phyloP scores from a whole-genome alignment of 441 rosid species.

The Populus tomentosa region DNA sequence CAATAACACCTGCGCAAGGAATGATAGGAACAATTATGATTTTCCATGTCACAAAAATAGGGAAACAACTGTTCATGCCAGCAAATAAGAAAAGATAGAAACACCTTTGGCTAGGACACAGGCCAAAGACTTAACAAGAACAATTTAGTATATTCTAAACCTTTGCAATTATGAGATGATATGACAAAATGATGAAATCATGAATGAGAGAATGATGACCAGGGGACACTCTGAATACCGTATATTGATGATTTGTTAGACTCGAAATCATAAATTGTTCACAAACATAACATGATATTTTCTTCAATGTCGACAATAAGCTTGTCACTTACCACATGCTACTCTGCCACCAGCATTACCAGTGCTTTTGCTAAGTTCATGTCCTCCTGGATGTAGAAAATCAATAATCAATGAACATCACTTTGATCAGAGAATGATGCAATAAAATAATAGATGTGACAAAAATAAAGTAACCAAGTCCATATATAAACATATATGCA shows the following conservation, averaged over 20 bases:
- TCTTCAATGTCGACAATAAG: neutral
- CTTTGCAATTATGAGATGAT: neutral
- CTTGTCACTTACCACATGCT: conserved; percentile 61
- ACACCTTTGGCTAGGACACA: too few species aligned
- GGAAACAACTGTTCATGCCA: neutral
- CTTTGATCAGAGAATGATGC: neutral
- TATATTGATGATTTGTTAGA: too few species aligned
- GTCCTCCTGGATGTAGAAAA: conserved; percentile 58
- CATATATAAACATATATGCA: neutral
- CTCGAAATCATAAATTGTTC: neutral
- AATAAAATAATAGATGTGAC: neutral
- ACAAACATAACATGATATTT: neutral
- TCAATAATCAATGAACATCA: neutral
- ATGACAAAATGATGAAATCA: neutral
- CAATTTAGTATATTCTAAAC: neutral
- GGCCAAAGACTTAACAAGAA: too few species aligned
- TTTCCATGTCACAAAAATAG: neutral
- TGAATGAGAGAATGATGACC: neutral
- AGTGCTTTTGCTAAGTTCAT: conserved; percentile 76
- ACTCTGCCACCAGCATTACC: conserved; percentile 89
- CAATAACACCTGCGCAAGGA: conserved; percentile 49
- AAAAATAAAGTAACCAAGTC: neutral
- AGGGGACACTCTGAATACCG: neutral
- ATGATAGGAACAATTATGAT: neutral
- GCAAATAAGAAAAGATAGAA: neutral